Percentiles rank a stretch among this genome's conserved stretches.
Conservation (phyloP, 495 filamentous ascomycete genomes). For the Talaromyces wortmannii region DNA sequence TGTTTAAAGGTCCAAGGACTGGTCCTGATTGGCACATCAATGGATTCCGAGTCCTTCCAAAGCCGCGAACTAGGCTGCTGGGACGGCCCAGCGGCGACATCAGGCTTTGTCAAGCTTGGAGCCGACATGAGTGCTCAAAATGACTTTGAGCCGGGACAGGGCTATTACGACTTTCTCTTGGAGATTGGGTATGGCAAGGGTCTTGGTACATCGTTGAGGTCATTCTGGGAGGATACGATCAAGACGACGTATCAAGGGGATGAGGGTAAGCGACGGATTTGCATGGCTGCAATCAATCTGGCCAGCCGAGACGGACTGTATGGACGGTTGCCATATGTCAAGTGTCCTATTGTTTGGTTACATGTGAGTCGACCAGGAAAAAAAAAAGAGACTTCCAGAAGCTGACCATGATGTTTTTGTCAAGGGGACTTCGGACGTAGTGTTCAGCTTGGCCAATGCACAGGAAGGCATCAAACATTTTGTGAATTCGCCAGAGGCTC, state of each 20-base stretch:
- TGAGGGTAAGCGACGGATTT: slow-evolving; percentile 43
- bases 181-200: slow-evolving; percentile 47
- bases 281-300: slow-evolving; percentile 52
- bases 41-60: slow-evolving; percentile 53
- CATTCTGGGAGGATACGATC: slow-evolving; percentile 47
- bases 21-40: slow-evolving; percentile 53
- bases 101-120: slow-evolving; percentile 39
- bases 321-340: slow-evolving; percentile 44
- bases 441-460: slow-evolving; percentile 40
- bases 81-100: slow-evolving; percentile 39
- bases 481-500: slow-evolving; percentile 39
- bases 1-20: slow-evolving; percentile 44
- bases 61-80: slow-evolving; percentile 48
- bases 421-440: slow-evolving; percentile 48
- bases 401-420: neutral
- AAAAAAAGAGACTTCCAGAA: neutral
- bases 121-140: slow-evolving; percentile 31
- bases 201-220: slow-evolving; percentile 19
- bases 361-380: slow-evolving; percentile 34
- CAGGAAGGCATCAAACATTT: slow-evolving; percentile 54
- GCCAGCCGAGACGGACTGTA: slow-evolving; percentile 53
- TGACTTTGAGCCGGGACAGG: slow-evolving; percentile 48
- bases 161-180: slow-evolving; percentile 47
- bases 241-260: slow-evolving; percentile 52
- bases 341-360: slow-evolving; percentile 56